Base-by-base conservation (phyloP, 345 rosid genomes). In the Gossypium turneri region DNA sequence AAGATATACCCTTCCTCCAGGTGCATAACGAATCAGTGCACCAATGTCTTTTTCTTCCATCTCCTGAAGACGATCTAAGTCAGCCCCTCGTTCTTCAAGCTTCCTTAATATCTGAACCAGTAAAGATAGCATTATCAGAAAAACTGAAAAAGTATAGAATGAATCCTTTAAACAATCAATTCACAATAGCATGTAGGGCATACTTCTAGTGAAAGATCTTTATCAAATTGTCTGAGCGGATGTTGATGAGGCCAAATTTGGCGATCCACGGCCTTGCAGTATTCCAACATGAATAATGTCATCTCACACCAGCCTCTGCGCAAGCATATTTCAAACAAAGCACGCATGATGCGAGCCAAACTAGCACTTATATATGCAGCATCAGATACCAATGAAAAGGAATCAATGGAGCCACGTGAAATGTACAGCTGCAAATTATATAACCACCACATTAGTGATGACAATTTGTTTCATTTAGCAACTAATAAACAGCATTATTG, bases 301-400 rank as follows among this genome's bases (percentile, higher is more conserved):
- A 94, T 94, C 89, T 86, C 94, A 83, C 90, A 86, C 98, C 97
- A 90, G 77, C 95, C 97, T 86, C 82, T 86, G 51, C 92, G 89
- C 85, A 94, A 84, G 80, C 97, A 94, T 83, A 88, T 94, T 79
- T 94, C 98, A 85, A 92, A 94, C 68, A 94, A 78, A 74, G 97
- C 98, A 67, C 95, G 91, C 94, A 94, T 88, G 55, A 94, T 94
- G 68, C 98, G 97, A 73, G 97, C 97, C 90, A 94, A 83, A 84
- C 98, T 94, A 75, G 98, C 98, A 86, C 97, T 94, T 73, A 94
- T 94, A 76, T 90, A 94, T 59, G 97, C 88, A 75, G 97, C 98
- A 86, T 94, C 97, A 72, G 97, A 94, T 78, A 94, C 86, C 74
- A 94, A 81, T 51, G 98, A 94, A 79, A 94, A 94, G 51, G 91